Base-by-base conservation (phyloP, 2,329 filamentous ascomycete genomes). In the Cladosporium sp. region DNA sequence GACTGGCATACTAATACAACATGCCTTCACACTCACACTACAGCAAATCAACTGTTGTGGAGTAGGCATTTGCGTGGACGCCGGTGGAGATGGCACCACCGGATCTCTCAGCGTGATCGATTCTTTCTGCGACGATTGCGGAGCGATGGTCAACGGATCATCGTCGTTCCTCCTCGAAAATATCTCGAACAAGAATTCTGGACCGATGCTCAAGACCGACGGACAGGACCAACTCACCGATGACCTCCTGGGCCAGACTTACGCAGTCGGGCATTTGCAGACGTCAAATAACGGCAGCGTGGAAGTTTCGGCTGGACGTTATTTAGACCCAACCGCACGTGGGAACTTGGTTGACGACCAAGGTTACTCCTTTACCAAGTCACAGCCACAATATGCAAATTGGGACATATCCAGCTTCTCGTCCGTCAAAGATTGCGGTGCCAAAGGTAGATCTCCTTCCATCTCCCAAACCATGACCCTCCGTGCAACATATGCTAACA, bases 391-490 rank as follows among this genome's bases (percentile, higher is more conserved):
- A 56, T 84, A 83, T 62, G 72, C 75, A 4, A 73, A 80, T 40
- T 81, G 80, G 66, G 73, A 75, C 8, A 71, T 75, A 8, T 73
- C 75, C 35, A 76, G 82, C 58, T 75, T 84, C 44, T 73, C 83
- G 37, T 84, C 82, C 64, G 75, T 84, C 56, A 84, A 82, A 69
- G 75, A 75, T 16, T 81, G 82, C 33, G 68, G 72, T n/a, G 72
- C 72, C 33, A 67, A 66, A 63, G 72, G 72, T 59, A 56, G 21
- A 33, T 33, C 33, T 3, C 18, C 5, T 40, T 40, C 16, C 10
- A 35, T 14, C 33, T 5, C 12, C 33, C 33, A 1, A 35, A 35
- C 11, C 33, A 35, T 16, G 5, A 4, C 5, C 1, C 8, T 3
- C 7, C 21, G 10, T 31, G 26, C 28, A 33, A 11, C 18, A 53